Evolutionary conservation across 495 filamentous ascomycete genomes (phyloP), one percentile per base, ranked within the genome.

Genomic region (Penicillium maclennaniae): DNA sequence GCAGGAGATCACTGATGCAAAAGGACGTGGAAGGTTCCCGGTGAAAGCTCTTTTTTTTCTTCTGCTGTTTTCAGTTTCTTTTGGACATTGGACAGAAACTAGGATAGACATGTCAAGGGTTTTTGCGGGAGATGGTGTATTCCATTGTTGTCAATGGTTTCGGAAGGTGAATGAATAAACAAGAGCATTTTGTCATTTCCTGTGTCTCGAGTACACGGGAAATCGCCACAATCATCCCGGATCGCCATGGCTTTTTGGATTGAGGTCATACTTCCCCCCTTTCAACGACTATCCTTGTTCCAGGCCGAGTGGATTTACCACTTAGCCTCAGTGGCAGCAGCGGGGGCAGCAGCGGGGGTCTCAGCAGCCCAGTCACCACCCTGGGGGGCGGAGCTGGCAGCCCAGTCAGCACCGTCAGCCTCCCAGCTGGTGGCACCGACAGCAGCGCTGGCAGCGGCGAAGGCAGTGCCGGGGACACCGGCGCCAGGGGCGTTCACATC

Each of bases 391-490:
- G 74, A 70, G 75, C 80, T 74, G 79, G 83, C 83, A 65, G 84
- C 84, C 86, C 86, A 88, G 68, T 87, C 85, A 57, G 77, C 75
- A 73, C 81, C 83, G 53, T 87, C 85, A 66, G 83, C 83, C 71
- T 90, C 93, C 93, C 92, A 97, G 72, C 78, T 80, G 60, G 78
- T 72, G 56, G 77, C 82, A 61, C 75, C 83, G 61, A 82, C 79
- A 69, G 84, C 81, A 54, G 76, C 80, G 62, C 71, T 77, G 54
- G 81, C 76, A 66, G 83, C 80, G 66, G 79, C 75, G 69, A 86
- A 86, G 56, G 84, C 75, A 62, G 74, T 67, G 63, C 83, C 81
- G 47, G 79, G 75, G 59, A 74, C 77, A 68, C 81, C 81, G 57
- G 76, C 77, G 60, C 78, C 75, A 58, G 81, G 82, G 58, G 79